Conservation (phyloP, 2,329 filamentous ascomycete genomes). For the Dothistroma pini region DNA sequence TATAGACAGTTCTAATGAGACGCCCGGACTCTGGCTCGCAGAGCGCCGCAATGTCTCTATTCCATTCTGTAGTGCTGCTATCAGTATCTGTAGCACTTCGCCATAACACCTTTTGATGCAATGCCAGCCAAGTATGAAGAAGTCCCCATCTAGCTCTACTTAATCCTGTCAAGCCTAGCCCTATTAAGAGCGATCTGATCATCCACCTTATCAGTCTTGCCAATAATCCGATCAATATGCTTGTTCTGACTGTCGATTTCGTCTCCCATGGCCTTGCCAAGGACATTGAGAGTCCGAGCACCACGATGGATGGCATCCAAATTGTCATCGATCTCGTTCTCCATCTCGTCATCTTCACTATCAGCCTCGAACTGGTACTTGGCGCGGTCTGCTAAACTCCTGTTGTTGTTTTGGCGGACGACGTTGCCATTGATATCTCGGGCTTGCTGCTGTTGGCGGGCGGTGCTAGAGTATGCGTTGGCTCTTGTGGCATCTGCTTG, state of each 20-base stretch:
- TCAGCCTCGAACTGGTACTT: constrained; percentile 81
- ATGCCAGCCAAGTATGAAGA: not conserved
- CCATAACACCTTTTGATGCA: not conserved
- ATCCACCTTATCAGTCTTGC: constrained; percentile 72
- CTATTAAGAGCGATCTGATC: constrained; percentile 77
- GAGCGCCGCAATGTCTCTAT: not conserved
- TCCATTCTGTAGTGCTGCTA: not conserved
- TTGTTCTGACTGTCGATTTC: constrained; percentile 76
- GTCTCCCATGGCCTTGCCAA: constrained; percentile 69
- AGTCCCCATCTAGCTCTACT: constrained; percentile 31
- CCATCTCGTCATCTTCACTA: constrained; percentile 63
- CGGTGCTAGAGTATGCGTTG: constrained; percentile 50
- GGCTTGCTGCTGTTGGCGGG: constrained; percentile 63
- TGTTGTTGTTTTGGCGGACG: constrained; percentile 51
- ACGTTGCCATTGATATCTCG: constrained; percentile 46
- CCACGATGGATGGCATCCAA: constrained; percentile 56
- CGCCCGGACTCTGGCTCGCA: not conserved
- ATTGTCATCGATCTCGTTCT: constrained; percentile 43
- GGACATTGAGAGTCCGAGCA: constrained; percentile 66
- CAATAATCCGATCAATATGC: constrained; percentile 68
- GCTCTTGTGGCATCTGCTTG: constrained; percentile 54
- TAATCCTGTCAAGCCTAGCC: constrained; percentile 63
- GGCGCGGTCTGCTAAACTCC: constrained; percentile 56
- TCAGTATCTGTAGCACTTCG: not conserved
- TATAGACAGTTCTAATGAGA: not conserved